Evolutionary conservation across 2,329 filamentous ascomycete genomes (phyloP).

Genomic region (Penicillium olsonii): DNA sequence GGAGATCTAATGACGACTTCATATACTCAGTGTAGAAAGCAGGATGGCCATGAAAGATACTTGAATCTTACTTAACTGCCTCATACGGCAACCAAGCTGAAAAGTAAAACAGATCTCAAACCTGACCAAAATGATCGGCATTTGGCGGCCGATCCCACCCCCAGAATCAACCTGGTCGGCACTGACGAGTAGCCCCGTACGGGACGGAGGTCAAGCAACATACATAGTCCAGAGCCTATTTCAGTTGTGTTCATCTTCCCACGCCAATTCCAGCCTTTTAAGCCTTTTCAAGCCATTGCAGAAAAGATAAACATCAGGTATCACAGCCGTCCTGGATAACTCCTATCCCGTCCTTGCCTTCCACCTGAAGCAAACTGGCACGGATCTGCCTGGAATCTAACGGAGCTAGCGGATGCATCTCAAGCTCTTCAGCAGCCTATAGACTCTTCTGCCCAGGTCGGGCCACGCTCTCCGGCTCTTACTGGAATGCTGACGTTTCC

Average conservation of each 20-base stretch:
- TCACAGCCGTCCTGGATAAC: background rate
- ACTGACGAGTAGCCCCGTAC: background rate
- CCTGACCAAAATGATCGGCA: slow-evolving; percentile 8
- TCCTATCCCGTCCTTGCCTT: background rate
- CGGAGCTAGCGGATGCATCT: background rate
- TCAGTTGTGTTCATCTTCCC: too few species aligned
- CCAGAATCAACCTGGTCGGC: background rate
- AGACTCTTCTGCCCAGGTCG: background rate
- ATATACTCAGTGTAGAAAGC: background rate
- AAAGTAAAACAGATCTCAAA: too few species aligned
- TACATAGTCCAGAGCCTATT: background rate
- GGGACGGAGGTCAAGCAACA: background rate
- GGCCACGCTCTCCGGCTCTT: slow-evolving; percentile 8
- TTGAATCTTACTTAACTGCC: background rate
- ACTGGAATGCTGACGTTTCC: slow-evolving; percentile 2
- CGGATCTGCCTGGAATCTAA: slow-evolving; percentile 5
- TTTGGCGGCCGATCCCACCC: slow-evolving; percentile 2
- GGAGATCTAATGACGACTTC: background rate
- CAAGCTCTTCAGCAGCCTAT: background rate
- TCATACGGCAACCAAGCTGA: too few species aligned
- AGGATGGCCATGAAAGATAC: background rate
- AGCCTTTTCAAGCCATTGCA: background rate
- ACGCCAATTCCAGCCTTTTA: background rate
- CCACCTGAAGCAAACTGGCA: background rate
- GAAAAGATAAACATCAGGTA: background rate